A percentile compares a stretch with the other conserved stretches of the same genome.
Evolutionary conservation across 345 rosid species (phyloP).

Genomic region (Luvunga scandens): DNA sequence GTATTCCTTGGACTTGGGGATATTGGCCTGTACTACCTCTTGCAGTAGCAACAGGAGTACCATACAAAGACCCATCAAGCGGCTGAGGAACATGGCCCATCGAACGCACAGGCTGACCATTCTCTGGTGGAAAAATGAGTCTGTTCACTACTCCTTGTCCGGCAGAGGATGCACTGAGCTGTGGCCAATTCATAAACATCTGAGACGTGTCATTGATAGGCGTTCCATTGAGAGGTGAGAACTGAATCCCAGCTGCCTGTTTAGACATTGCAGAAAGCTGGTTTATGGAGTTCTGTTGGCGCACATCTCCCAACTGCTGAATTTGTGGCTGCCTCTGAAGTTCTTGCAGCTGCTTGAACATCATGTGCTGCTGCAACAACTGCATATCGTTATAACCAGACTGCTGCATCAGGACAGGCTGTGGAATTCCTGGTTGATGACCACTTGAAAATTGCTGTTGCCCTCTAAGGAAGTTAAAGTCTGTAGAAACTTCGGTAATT

Average conservation of each 20-base stretch:
- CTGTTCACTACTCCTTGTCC: slow-evolving; percentile 43
- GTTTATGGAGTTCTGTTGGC: slow-evolving; percentile 48
- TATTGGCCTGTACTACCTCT: slow-evolving; percentile 43
- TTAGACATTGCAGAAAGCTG: slow-evolving; percentile 37
- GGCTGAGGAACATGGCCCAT: slow-evolving; percentile 52
- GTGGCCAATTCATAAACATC: slow-evolving; percentile 49
- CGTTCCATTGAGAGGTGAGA: slow-evolving; percentile 46
- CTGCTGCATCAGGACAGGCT: slow-evolving; percentile 48
- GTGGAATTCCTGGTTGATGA: slow-evolving; percentile 31
- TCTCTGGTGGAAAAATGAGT: slow-evolving; percentile 34
- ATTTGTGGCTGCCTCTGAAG: slow-evolving; percentile 63
- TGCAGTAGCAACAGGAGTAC: slow-evolving; percentile 44
- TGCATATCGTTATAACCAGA: slow-evolving; percentile 58
- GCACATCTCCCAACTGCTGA: slow-evolving; percentile 44
- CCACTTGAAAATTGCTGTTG: slow-evolving; percentile 34
- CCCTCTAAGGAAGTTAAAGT: slow-evolving; percentile 39
- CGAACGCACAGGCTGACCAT: slow-evolving; percentile 34
- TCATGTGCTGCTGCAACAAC: slow-evolving; percentile 62
- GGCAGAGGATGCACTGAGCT: slow-evolving; percentile 38
- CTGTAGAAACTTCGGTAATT: slow-evolving; percentile 35
- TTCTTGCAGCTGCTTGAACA: slow-evolving; percentile 72
- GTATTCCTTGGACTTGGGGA: slow-evolving; percentile 33
- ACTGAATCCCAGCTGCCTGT: slow-evolving; percentile 42
- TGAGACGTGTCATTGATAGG: slow-evolving; percentile 52
- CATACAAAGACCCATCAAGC: slow-evolving; percentile 49